A percentile compares a stretch with the other conserved stretches of the same genome.
Conservation (phyloP, 1,139 yeast genomes). For the Blastobotrys buckinghamii region DNA sequence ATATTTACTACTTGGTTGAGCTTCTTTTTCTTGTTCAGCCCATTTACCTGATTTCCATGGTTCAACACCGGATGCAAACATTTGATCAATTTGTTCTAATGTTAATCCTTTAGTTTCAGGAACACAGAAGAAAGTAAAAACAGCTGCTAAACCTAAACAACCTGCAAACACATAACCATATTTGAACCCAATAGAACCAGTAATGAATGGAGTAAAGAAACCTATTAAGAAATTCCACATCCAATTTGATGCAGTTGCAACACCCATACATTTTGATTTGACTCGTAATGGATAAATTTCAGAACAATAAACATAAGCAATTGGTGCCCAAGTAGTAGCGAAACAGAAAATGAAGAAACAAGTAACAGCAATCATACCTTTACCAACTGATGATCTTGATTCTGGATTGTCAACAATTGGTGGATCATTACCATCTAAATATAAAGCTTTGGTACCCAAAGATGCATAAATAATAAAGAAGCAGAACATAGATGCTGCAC, state of each 20-base stretch:
- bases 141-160: constrained; percentile 57
- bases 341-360: constrained; percentile 77
- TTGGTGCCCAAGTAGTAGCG: constrained; percentile 87
- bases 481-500: constrained; percentile 58
- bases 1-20: constrained; percentile 10
- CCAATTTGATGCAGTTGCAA: constrained; percentile 70
- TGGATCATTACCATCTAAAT: constrained; percentile 42
- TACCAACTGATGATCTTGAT: constrained; percentile 43
- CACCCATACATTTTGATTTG: constrained; percentile 75
- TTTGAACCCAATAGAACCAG: constrained; percentile 45
- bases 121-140: constrained; percentile 60
- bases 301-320: constrained; percentile 69
- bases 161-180: constrained; percentile 74
- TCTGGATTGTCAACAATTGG: constrained; percentile 34
- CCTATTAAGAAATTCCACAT: constrained; percentile 61
- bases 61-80: constrained; percentile 34
- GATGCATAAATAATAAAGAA: constrained; percentile 64
- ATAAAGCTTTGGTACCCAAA: constrained; percentile 58
- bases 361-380: constrained; percentile 61
- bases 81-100: constrained; percentile 61
- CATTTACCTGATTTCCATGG: constrained; percentile 29
- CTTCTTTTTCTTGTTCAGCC: constrained; percentile 6
- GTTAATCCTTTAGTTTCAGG: constrained; percentile 72
- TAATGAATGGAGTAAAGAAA: constrained; percentile 45
- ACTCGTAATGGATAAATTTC: constrained; percentile 77